Percentiles rank a stretch among this genome's conserved stretches.
These are phyloP conservation scores for Fragilariopsis cylindrus DNA, from an alignment of 108 stramenopile species.

Conservation along the genomic window DNA sequence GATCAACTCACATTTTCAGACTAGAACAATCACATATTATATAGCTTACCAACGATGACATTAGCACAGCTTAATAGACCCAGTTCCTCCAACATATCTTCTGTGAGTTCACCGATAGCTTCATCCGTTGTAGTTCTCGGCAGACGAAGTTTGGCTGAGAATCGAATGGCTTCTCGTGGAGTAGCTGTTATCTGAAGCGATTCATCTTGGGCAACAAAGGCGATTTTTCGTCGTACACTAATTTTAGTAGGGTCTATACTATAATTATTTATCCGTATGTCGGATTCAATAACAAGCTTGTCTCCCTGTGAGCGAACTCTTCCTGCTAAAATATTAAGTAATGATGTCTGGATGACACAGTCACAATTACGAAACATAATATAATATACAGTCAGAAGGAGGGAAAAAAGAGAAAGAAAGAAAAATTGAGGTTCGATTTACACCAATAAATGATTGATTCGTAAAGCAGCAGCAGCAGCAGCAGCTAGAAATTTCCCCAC, in stretches of 20 bases:
- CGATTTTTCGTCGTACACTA: slow-evolving; percentile 49
- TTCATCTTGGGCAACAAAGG: slow-evolving; percentile 88
- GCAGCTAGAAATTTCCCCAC: too few relatives aligned
- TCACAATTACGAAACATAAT: too few relatives aligned
- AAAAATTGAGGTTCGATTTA: not conserved
- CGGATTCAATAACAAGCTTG: slow-evolving; percentile 25
- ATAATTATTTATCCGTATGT: slow-evolving; percentile 43
- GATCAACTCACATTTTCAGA: too few relatives aligned
- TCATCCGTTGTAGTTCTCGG: slow-evolving; percentile 44
- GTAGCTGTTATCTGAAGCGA: slow-evolving; percentile 69
- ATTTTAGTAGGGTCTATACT: slow-evolving; percentile 44
- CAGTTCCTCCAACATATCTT: slow-evolving; percentile 70
- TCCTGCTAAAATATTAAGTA: slow-evolving; percentile 71
- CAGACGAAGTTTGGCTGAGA: slow-evolving; percentile 75
- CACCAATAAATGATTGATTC: not conserved
- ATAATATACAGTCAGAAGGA: not conserved
- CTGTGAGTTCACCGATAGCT: slow-evolving; percentile 56
- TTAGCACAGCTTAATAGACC: slow-evolving; percentile 66
- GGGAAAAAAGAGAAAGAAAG: not conserved
- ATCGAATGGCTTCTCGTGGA: slow-evolving; percentile 79
- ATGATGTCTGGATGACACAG: slow-evolving; percentile 50
- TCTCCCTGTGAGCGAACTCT: slow-evolving; percentile 30
- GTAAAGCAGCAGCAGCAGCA: not conserved
- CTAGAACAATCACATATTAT: too few relatives aligned
- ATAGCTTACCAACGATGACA: slow-evolving; percentile 33